A percentile compares a stretch with the other conserved stretches of the same genome.
phyloP scores from a whole-genome alignment of 2,329 filamentous ascomycete species.

The Claviceps monticola region DNA sequence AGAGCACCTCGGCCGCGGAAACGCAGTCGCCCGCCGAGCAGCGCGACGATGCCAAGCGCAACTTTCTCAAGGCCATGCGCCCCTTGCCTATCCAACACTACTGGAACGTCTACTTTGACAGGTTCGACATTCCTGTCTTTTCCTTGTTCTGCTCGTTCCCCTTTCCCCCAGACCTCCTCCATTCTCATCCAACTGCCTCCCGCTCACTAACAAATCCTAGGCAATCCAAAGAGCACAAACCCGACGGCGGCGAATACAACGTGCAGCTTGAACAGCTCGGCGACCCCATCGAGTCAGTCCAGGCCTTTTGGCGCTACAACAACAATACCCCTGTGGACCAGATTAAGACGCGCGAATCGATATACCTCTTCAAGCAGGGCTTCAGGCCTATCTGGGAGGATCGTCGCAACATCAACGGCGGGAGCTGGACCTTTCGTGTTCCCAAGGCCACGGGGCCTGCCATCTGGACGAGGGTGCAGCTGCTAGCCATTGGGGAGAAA shows the following conservation, averaged over 20 bases:
- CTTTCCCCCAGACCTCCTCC: neutral
- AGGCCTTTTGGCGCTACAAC: constrained; percentile 74
- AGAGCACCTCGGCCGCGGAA: constrained; percentile 43
- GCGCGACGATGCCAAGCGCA: constrained; percentile 69
- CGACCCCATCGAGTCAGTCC: constrained; percentile 59
- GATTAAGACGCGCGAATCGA: constrained; percentile 62
- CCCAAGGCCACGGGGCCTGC: constrained; percentile 59
- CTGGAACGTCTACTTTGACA: constrained; percentile 60
- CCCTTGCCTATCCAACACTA: constrained; percentile 67
- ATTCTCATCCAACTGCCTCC: neutral
- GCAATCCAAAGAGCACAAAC: constrained; percentile 30
- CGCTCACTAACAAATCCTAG: neutral
- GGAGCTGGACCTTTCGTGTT: constrained; percentile 86
- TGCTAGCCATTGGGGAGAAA: constrained; percentile 72
- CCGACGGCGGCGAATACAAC: constrained; percentile 33
- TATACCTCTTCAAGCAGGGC: constrained; percentile 68
- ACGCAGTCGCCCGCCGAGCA: constrained; percentile 56
- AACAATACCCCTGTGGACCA: constrained; percentile 68
- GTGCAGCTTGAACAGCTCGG: constrained; percentile 47
- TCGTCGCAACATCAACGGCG: constrained; percentile 70
- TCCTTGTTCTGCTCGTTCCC: neutral
- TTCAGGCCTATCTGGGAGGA: constrained; percentile 76
- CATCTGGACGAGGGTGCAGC: constrained; percentile 70
- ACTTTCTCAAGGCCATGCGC: constrained; percentile 62
- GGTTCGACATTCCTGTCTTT: constrained; percentile 18